Percentiles rank a stretch among this genome's conserved stretches.
These are phyloP conservation scores for Glycine soja DNA, from an alignment of 306 rosid species.

Conservation along the genomic window DNA sequence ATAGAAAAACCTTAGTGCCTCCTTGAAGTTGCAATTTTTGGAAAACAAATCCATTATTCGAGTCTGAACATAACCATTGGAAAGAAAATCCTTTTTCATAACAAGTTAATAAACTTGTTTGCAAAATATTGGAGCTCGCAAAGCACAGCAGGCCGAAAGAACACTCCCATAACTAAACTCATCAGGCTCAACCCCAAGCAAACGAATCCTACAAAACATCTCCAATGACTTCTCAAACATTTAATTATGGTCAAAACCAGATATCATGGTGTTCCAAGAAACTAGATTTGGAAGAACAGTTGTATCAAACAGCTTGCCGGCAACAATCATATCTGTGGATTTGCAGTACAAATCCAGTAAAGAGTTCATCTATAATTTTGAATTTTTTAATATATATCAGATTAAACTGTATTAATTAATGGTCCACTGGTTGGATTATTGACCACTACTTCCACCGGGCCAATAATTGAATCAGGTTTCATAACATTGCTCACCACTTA, in stretches of 20 bases:
- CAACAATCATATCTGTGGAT: constrained; percentile 40
- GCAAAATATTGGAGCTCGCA: constrained; percentile 55
- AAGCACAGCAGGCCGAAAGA: constrained; percentile 69
- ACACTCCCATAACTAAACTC: constrained; percentile 72
- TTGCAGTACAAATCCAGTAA: constrained; percentile 40
- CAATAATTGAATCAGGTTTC: no score
- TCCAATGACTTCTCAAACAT: constrained; percentile 59
- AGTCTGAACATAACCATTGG: constrained; percentile 49
- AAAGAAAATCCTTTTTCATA: constrained; percentile 39
- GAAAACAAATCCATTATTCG: constrained; percentile 50
- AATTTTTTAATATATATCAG: no score
- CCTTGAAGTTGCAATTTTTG: constrained; percentile 44
- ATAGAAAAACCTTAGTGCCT: constrained; percentile 53
- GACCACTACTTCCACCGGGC: no score
- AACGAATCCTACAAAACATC: constrained; percentile 62
- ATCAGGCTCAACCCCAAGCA: constrained; percentile 51
- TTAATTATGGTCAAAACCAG: constrained; percentile 58
- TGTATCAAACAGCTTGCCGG: constrained; percentile 47
- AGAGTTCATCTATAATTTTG: constrained; percentile 55
- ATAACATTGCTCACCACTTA: no score
- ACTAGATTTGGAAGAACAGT: constrained; percentile 51
- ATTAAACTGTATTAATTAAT: no score
- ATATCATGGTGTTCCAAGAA: constrained; percentile 81
- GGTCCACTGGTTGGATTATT: no score
- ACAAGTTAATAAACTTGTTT: constrained; percentile 48